Base-by-base conservation (phyloP, 345 rosid species). In the Aurinia saxatilis region DNA sequence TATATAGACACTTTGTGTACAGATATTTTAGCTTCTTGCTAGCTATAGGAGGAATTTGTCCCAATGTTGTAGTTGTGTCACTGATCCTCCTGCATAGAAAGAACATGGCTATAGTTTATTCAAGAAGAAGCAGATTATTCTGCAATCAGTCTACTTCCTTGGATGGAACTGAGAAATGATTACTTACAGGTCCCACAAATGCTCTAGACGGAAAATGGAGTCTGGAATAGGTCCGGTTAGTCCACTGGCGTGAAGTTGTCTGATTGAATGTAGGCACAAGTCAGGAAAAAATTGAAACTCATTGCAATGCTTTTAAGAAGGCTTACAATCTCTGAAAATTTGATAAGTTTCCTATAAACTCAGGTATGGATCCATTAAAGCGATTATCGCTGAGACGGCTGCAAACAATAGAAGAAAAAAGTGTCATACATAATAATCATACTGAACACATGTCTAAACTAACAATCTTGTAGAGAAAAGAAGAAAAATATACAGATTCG, bases 311-410 rank as follows among this genome's bases (percentile, higher is more conserved):
- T 47, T 59, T 71, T 68, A 3, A 7, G n/a, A 23, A 52, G 5
- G 70, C 96, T 79, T 81, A 88, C 98, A 91, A 46, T 78, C 87
- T 82, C 10, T 15, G 1, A 46, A 91, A 88, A 13, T 71, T 54
- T 49, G 63, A 71, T 83, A 90, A 88, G 65, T 73, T 86, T 47
- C 77, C 75, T 3, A 88, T 63, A 67, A 80, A 86, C 67, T 59
- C 74, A 1, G 95, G 96, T 36, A 86, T 83, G 13, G 74, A 77
- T 53, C 91, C 96, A 18, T 55, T 84, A 64, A 91, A 73, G 69
- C 69, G 70, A 75, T 91, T 91, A 66, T 91, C 98, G 16, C 81
- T 83, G 35, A 88, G 75, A 70, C 80, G 77, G 38, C 98, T 91
- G 85, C 81, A 79, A 18, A 14, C 5, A 23, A 14, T 30, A 33